Conservation (phyloP, 495 filamentous ascomycete genomes). For the Terfezia claveryi region DNA sequence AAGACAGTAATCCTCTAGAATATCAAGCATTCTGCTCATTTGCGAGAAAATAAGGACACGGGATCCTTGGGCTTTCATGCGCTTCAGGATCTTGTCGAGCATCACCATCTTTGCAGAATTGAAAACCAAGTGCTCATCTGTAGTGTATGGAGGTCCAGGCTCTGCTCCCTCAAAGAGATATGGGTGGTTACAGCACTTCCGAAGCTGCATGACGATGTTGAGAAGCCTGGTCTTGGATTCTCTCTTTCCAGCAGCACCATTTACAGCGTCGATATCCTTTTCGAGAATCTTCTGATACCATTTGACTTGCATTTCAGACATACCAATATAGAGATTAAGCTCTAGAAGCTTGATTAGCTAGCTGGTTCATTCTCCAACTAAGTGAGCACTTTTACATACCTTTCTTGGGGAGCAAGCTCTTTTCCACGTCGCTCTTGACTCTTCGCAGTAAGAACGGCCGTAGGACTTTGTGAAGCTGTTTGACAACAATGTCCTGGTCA, state of each 20-base stretch:
- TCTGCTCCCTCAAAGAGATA: slow-evolving; percentile 98
- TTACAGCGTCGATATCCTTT: slow-evolving; percentile 98
- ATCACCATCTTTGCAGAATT: slow-evolving; percentile 97
- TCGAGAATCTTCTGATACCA: slow-evolving; percentile 99
- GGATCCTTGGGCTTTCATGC: slow-evolving; percentile 66
- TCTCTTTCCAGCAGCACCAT: slow-evolving; percentile 83
- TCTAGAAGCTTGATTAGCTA: slow-evolving; percentile 24
- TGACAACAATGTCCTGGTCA: slow-evolving; percentile 89
- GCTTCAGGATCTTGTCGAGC: slow-evolving; percentile 72
- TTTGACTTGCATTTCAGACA: slow-evolving; percentile 97
- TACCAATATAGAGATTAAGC: slow-evolving; percentile 87
- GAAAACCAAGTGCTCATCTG: slow-evolving; percentile 82
- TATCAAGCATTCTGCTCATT: slow-evolving; percentile 94
- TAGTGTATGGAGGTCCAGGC: slow-evolving; percentile 91
- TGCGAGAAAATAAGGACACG: slow-evolving; percentile 97
- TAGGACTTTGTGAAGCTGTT: slow-evolving; percentile 84
- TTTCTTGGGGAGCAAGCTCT: slow-evolving; percentile 92
- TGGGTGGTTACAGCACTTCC: slow-evolving; percentile 98
- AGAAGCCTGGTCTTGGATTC: slow-evolving; percentile 98
- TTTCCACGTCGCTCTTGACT: slow-evolving; percentile 97
- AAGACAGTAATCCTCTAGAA: slow-evolving; percentile 94
- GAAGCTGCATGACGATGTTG: slow-evolving; percentile 99
- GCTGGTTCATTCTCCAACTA: slow-evolving; percentile 1
- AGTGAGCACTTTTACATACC: slow-evolving; percentile 6
- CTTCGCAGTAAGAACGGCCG: slow-evolving; percentile 86